These are phyloP conservation scores for Ascosphaera apis DNA, from an alignment of 2,329 filamentous ascomycete genomes.

Conservation along the genomic window DNA sequence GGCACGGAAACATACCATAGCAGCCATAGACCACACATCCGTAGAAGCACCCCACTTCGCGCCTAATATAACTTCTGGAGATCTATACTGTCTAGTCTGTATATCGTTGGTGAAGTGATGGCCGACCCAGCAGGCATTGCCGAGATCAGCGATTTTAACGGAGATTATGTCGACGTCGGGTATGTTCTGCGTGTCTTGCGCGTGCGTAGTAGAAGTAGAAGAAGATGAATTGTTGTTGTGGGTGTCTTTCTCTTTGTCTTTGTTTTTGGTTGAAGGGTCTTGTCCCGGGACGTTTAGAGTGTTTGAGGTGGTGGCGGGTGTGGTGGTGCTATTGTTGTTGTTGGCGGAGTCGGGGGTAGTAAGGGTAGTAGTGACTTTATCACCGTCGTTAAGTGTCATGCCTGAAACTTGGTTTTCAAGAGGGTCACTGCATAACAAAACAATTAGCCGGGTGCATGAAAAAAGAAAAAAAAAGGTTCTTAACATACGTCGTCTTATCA, in stretches of 20 bases:
- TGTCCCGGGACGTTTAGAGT: conserved; percentile 84
- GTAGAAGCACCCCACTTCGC: conserved; percentile 99
- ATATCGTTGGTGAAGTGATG: conserved; percentile 99
- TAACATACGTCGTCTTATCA: too few species aligned
- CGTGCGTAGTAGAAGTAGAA: conserved; percentile 19
- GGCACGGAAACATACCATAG: conserved; percentile 49
- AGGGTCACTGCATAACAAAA: too few species aligned
- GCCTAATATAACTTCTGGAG: conserved; percentile 87
- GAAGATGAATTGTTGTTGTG: too few species aligned
- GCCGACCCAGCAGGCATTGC: conserved; percentile 95
- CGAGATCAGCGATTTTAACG: conserved; percentile 95
- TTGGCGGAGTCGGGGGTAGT: too few species aligned
- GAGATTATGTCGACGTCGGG: conserved; percentile 53
- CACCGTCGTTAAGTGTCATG: too few species aligned
- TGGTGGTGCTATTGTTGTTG: too few species aligned
- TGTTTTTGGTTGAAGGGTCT: conserved; percentile 42
- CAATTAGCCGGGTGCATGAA: too few species aligned
- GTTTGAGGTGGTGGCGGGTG: too few species aligned
- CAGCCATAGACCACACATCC: conserved; percentile 98
- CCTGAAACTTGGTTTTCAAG: too few species aligned
- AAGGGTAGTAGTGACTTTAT: too few species aligned
- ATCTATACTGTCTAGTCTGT: conserved; percentile 90
- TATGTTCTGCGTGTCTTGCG: conserved; percentile 16
- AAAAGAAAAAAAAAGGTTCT: too few species aligned
- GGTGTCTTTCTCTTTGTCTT: conserved; percentile 33